Evolutionary conservation across 345 rosid genomes (phyloP), one percentile per base, ranked within the genome.

Genomic region (Clausena lansium): DNA sequence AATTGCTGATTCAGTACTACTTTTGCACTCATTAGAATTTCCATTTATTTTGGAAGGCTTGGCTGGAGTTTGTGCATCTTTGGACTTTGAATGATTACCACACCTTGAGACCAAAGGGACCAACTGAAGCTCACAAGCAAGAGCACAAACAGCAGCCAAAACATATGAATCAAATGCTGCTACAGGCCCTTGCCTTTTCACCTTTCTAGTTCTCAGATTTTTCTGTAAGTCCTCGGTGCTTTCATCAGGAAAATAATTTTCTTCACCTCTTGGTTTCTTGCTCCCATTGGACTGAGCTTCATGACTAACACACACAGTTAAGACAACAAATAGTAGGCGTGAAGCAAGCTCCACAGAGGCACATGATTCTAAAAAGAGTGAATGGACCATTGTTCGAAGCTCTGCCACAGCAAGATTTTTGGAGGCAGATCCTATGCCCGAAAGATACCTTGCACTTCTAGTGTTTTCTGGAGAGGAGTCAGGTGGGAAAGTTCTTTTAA

Each of bases 101-200:
- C 86, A 87, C 74, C 89, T 91, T 67, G 93, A 85, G 81, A 95
- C 63, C 84, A 91, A 83, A 62, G 99, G 96, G 78, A 92, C 90
- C 83, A 92, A 78, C 87, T 92, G 98, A 85, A 95, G 93, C 91
- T 95, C 99, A 68, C 95, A 93, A 50, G 99, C 88, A 82, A 95
- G 98, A 76, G 99, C 98, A 81, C 99, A 95, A 66, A 93, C 93
- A 75, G 99, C 98, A 80, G 98, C 98, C 70, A 95, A 88, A 80
- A 95, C 98, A 78, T 91, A 95, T 33, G 99, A 95, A 85, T 95
- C 98, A 84, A 95, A 95, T 67, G 99, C 97, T 61, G 96, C 96
- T 68, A 93, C 94, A 77, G 99, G 99, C 79, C 99, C 98, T 84
- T 90, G 99, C 70, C 84, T 90, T 83, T 89, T 95, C 36, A 67